Percentiles rank a stretch among this genome's conserved stretches.
phyloP scores from a whole-genome alignment of 2,329 filamentous ascomycete genomes.

The Fusarium duplospermum region DNA sequence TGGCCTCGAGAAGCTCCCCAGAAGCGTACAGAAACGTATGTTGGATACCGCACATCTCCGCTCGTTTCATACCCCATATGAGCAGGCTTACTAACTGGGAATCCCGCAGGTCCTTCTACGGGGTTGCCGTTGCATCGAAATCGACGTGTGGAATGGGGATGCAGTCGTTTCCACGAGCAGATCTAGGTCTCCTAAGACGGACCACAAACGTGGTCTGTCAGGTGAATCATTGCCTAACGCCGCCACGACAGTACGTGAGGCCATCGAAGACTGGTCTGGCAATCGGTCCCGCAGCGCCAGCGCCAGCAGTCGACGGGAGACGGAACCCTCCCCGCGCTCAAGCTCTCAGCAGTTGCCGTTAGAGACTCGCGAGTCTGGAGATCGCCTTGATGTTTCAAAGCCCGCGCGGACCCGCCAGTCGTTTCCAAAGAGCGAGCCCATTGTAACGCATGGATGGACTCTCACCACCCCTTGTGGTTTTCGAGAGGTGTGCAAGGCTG shows the following conservation, averaged over 20 bases:
- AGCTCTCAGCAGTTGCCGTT: constrained; percentile 43
- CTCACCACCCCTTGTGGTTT: constrained; percentile 89
- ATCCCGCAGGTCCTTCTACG: constrained; percentile 71
- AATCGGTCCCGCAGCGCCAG: constrained; percentile 56
- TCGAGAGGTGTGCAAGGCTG: constrained; percentile 84
- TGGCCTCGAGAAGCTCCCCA: constrained; percentile 80
- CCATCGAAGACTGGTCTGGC: constrained; percentile 48
- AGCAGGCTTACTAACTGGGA: not conserved
- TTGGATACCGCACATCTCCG: constrained; percentile 21
- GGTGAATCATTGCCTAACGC: constrained; percentile 59
- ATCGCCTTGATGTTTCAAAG: constrained; percentile 49
- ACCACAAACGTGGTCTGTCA: constrained; percentile 61
- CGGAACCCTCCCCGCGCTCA: constrained; percentile 47
- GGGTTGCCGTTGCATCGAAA: constrained; percentile 91
- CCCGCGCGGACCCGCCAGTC: constrained; percentile 38
- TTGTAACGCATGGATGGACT: constrained; percentile 86
- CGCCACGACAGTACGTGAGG: constrained; percentile 55
- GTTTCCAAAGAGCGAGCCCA: constrained; percentile 71
- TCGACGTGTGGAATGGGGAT: constrained; percentile 91
- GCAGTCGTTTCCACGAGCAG: constrained; percentile 50
- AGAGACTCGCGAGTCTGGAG: constrained; percentile 49
- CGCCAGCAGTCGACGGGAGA: constrained; percentile 48
- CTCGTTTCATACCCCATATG: not conserved
- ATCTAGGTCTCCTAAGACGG: constrained; percentile 53
- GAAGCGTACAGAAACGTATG: constrained; percentile 81